Evolutionary conservation across 2,329 filamentous ascomycete species (phyloP).

Genomic region (Aureobasidium melanogenum): DNA sequence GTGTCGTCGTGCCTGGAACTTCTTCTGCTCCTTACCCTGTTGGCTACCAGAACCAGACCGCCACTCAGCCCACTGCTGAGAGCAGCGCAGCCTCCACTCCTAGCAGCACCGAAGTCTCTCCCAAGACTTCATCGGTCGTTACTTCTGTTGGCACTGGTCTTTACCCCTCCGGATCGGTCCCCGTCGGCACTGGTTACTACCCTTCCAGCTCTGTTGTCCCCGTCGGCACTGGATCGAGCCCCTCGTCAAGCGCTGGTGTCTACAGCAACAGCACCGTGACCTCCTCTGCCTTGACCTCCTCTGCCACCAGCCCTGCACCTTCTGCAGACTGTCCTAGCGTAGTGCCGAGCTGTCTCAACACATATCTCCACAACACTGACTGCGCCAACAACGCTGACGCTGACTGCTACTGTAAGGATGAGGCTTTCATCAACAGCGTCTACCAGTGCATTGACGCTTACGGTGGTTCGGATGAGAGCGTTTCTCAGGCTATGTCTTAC

Average conservation of each 20-base stretch:
- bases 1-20: constrained; percentile 15
- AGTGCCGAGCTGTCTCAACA: constrained; percentile 84
- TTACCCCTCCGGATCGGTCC: neutral
- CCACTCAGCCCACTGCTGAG: constrained; percentile 12
- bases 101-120: neutral
- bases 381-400: constrained; percentile 80
- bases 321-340: constrained; percentile 51
- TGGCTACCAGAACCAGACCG: constrained; percentile 9
- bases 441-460: constrained; percentile 74
- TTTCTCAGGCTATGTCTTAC: constrained; percentile 66
- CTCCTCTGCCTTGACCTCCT: constrained; percentile 1
- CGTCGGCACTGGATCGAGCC: constrained; percentile 6
- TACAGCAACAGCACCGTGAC: neutral
- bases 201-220: neutral
- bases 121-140: neutral
- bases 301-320: neutral
- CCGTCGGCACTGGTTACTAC: constrained; percentile 1
- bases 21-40: constrained; percentile 10
- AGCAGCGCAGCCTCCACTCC: constrained; percentile 2
- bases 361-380: constrained; percentile 65
- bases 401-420: constrained; percentile 77
- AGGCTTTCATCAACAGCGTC: constrained; percentile 67
- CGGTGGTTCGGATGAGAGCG: constrained; percentile 56
- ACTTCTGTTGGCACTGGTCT: neutral
- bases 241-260: neutral